Percentiles rank a stretch among this genome's conserved stretches.
Conservation (phyloP, 352 stramenopile genomes). For the Lagenidium sp. region DNA sequence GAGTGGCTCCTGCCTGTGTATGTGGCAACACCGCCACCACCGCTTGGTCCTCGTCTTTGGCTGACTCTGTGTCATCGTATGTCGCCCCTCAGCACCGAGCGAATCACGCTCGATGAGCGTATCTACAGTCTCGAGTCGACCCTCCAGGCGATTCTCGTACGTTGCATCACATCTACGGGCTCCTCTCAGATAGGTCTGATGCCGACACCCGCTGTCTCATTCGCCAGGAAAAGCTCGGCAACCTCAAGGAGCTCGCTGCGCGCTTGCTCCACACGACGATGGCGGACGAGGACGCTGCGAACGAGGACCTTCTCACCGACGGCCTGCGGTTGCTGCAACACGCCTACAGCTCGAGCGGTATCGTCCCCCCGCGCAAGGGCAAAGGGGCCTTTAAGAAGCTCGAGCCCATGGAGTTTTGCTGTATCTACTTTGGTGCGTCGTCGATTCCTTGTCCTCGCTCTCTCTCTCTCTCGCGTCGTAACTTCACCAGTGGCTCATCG, state of each 20-base stretch:
- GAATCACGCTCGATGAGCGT: constrained; percentile 42
- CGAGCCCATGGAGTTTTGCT: constrained; percentile 28
- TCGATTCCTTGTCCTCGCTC: too few relatives aligned
- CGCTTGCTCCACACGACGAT: constrained; percentile 1
- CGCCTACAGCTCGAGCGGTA: constrained; percentile 50
- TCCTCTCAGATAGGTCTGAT: too few relatives aligned
- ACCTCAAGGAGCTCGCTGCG: constrained; percentile 54
- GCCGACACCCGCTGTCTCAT: too few relatives aligned
- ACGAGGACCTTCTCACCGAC: constrained; percentile 25
- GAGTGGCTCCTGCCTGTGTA: constrained; percentile 56
- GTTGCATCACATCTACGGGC: background rate
- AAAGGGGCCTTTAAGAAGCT: constrained; percentile 43
- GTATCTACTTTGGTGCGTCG: constrained; percentile 38
- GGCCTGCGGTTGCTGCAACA: constrained; percentile 36
- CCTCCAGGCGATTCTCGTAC: constrained; percentile 54
- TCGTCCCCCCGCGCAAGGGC: constrained; percentile 41
- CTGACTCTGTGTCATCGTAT: background rate
- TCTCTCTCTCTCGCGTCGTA: too few relatives aligned
- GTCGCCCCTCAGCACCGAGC: constrained; percentile 19
- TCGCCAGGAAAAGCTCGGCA: constrained; percentile 59
- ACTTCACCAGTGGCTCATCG: too few relatives aligned
- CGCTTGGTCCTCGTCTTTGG: background rate
- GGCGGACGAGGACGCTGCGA: constrained; percentile 15
- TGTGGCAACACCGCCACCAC: background rate
- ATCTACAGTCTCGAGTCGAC: constrained; percentile 60